These are phyloP conservation scores for Psilocybe tampanensis DNA, from an alignment of 768 basidiomycete species.

Conservation along the genomic window DNA sequence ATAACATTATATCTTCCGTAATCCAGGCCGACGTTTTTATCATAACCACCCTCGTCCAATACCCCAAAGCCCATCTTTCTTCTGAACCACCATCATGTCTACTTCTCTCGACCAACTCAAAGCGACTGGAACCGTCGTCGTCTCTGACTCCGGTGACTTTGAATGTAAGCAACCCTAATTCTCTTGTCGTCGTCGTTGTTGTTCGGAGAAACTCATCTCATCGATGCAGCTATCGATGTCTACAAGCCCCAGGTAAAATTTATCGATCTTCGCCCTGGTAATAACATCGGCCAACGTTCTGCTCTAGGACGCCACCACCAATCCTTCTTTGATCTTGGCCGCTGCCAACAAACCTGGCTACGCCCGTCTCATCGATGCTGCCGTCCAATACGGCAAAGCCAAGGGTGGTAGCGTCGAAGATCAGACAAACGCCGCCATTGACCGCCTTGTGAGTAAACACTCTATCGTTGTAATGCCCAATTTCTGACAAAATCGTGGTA, in stretches of 20 bases:
- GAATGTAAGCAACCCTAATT: constrained; percentile 55
- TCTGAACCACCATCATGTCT: constrained; percentile 53
- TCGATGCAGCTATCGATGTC: constrained; percentile 76
- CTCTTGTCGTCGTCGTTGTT: constrained; percentile 12
- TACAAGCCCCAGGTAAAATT: constrained; percentile 87
- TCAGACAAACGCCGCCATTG: constrained; percentile 79
- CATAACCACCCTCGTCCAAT: constrained; percentile 1
- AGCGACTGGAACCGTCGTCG: constrained; percentile 92
- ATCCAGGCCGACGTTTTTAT: constrained; percentile 5
- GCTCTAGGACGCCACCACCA: constrained; percentile 57
- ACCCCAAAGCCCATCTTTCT: constrained; percentile 11
- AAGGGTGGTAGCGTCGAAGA: constrained; percentile 80
- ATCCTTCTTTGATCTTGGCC: constrained; percentile 93
- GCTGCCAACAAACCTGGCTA: constrained; percentile 92
- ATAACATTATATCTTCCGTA: constrained; percentile 6
- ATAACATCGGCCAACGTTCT: not conserved
- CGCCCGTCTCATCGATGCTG: constrained; percentile 73
- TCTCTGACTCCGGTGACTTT: constrained; percentile 97
- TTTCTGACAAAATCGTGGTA: constrained; percentile 27
- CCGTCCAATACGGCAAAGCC: constrained; percentile 72
- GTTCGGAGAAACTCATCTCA: constrained; percentile 21
- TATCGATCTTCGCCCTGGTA: constrained; percentile 1
- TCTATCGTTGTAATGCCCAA: not conserved
- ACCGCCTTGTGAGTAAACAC: constrained; percentile 73
- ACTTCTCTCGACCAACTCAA: constrained; percentile 86